Conservation (phyloP, 139 green algal genomes). For the Chlamydomonas sp. region DNA sequence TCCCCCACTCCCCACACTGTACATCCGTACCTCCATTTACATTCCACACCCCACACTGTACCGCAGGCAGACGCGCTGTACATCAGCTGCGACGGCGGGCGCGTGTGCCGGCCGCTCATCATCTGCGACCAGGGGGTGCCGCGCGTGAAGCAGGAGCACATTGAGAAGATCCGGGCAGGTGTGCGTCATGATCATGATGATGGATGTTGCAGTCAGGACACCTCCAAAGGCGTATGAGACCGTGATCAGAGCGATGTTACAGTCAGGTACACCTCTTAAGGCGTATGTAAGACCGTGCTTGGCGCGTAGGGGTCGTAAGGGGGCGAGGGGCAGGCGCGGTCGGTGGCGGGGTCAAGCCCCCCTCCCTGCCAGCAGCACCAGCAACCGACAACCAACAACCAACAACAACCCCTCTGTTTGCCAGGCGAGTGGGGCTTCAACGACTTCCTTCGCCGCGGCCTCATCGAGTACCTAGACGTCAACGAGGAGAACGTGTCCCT, state of each 20-base stretch:
- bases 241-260: background rate
- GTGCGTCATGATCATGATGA: too few species aligned
- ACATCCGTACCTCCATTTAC: too few species aligned
- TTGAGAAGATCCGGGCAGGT: constrained; percentile 41
- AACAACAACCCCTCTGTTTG: background rate
- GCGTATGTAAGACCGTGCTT: too few species aligned
- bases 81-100: constrained; percentile 79
- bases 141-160: constrained; percentile 66
- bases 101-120: constrained; percentile 95
- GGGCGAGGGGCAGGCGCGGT: background rate
- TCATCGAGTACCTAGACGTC: constrained; percentile 97
- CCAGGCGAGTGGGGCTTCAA: constrained; percentile 64
- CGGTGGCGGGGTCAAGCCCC: background rate
- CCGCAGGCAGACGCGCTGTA: constrained; percentile 32
- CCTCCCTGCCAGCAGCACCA: too few species aligned
- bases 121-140: constrained; percentile 88
- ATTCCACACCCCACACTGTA: too few species aligned
- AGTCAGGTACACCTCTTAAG: too few species aligned
- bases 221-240: too few species aligned
- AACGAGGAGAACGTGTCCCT: constrained; percentile 95
- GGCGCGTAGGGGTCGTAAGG: too few species aligned
- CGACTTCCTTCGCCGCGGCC: constrained; percentile 70
- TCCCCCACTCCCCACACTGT: too few species aligned
- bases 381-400: too few species aligned
- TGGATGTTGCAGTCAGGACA: too few species aligned